phyloP scores from a whole-genome alignment of 163 green algal genomes.

The Chlamydomonas reinhardtii region DNA sequence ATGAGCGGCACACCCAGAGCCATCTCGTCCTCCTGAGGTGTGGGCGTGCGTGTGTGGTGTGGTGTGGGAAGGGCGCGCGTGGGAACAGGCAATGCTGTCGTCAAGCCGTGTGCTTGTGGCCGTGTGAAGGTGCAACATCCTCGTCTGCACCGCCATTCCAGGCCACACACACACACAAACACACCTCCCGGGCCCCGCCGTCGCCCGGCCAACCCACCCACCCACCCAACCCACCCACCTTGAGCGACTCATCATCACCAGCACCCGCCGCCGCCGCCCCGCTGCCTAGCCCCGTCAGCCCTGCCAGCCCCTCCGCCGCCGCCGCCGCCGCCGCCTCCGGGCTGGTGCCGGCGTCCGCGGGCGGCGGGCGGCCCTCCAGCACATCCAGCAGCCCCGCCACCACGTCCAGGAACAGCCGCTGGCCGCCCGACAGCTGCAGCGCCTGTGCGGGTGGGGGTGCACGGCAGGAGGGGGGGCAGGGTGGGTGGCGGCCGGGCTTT shows the following conservation, averaged over 20 bases:
- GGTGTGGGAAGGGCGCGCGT: too few species aligned
- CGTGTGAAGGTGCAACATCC: too few species aligned
- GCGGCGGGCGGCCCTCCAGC: conserved; percentile 33
- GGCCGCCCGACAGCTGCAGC: conserved; percentile 69
- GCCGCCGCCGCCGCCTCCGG: not conserved
- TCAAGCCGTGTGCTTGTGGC: too few species aligned
- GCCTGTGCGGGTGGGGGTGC: conserved; percentile 53
- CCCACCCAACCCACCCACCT: conserved; percentile 3
- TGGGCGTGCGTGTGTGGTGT: not conserved
- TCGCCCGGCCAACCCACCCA: too few species aligned
- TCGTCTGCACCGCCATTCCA: too few species aligned
- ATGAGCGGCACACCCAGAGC: conserved; percentile 34
- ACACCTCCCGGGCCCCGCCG: too few species aligned
- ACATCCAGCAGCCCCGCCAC: conserved; percentile 56
- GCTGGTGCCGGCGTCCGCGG: conserved; percentile 7
- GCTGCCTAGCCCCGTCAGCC: not conserved
- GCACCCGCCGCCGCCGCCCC: not conserved
- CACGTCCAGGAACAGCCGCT: conserved; percentile 62
- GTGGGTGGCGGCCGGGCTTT: too few species aligned
- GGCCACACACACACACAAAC: too few species aligned
- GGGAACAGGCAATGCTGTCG: too few species aligned
- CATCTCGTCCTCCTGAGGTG: conserved; percentile 21
- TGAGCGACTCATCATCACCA: not conserved
- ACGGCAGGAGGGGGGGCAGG: not conserved
- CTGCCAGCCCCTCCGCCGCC: conserved; percentile 38